Evolutionary conservation across 2,329 filamentous ascomycete genomes (phyloP).

Genomic region (Alternaria burnsii): DNA sequence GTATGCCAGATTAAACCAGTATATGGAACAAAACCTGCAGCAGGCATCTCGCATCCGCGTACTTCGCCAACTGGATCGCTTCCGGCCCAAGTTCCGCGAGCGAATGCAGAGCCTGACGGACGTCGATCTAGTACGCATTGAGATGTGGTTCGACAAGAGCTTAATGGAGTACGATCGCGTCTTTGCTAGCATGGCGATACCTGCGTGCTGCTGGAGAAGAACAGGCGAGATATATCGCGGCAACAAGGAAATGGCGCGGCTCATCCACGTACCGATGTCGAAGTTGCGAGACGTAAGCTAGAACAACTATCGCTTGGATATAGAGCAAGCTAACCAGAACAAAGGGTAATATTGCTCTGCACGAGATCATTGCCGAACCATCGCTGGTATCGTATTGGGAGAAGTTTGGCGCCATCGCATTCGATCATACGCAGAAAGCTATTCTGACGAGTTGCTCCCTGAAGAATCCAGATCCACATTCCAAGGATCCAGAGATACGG

Average conservation of each 20-base stretch:
- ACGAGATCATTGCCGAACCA: conserved; percentile 95
- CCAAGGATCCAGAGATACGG: conserved; percentile 77
- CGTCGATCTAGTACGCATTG: conserved; percentile 91
- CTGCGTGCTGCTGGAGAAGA: conserved; percentile 94
- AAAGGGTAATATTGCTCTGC: conserved; percentile 92
- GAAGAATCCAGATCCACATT: conserved; percentile 72
- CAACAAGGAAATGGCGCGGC: conserved; percentile 98
- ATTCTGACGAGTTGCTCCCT: conserved; percentile 92
- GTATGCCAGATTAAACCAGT: conserved; percentile 86
- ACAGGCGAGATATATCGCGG: conserved; percentile 97
- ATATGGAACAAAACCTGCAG: conserved; percentile 89
- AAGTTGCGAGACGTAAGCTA: conserved; percentile 82
- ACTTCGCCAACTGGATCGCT: conserved; percentile 86
- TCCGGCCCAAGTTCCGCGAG: conserved; percentile 94
- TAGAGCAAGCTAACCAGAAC: conserved; percentile 19
- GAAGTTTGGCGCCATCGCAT: conserved; percentile 97
- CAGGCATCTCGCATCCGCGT: conserved; percentile 88
- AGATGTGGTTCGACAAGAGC: conserved; percentile 99
- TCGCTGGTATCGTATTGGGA: conserved; percentile 98
- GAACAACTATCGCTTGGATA: background rate
- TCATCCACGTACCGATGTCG: conserved; percentile 92
- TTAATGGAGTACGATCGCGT: conserved; percentile 98
- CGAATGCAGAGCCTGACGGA: conserved; percentile 92
- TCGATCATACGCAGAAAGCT: conserved; percentile 92
- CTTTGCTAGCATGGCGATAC: conserved; percentile 98